A percentile compares a stretch with the other conserved stretches of the same genome.
Evolutionary conservation across 2,329 filamentous ascomycete genomes (phyloP).

Genomic region (Venturia pyrina): DNA sequence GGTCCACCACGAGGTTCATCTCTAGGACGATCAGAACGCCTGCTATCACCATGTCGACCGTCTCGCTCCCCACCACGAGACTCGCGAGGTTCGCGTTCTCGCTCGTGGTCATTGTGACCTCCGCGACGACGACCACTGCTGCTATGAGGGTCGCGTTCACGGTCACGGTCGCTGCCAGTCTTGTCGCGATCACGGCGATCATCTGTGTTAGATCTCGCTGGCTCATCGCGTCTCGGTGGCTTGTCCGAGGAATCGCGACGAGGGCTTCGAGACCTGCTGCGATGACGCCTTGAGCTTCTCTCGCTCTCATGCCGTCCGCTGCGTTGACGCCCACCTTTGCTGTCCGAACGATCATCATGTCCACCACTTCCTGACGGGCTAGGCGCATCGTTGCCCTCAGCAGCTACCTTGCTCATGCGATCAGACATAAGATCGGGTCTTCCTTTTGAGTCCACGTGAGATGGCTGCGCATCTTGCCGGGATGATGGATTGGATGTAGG

Average conservation of each 20-base stretch:
- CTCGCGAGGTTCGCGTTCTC: slow-evolving; percentile 7
- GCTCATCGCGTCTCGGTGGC: slow-evolving; percentile 3
- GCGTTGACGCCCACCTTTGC: background rate
- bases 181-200: slow-evolving; percentile 4
- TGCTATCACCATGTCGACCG: background rate
- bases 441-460: background rate
- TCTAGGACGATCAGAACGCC: background rate
- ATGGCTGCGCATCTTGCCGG: background rate
- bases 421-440: slow-evolving; percentile 6
- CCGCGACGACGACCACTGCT: slow-evolving; percentile 2
- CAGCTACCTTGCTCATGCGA: slow-evolving; percentile 1
- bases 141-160: background rate
- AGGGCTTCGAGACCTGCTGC: slow-evolving; percentile 6
- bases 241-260: slow-evolving; percentile 6
- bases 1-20: background rate
- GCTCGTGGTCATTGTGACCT: slow-evolving; percentile 5
- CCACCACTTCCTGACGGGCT: background rate
- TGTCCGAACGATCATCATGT: background rate
- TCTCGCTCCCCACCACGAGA: slow-evolving; percentile 2
- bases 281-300: background rate
- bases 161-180: background rate
- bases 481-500: background rate
- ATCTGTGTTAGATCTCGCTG: background rate
- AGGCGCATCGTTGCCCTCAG: slow-evolving; percentile 5
- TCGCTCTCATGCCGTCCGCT: slow-evolving; percentile 1